phyloP scores from a whole-genome alignment of 1,139 yeast genomes.

The Saccharomyces hybrid region DNA sequence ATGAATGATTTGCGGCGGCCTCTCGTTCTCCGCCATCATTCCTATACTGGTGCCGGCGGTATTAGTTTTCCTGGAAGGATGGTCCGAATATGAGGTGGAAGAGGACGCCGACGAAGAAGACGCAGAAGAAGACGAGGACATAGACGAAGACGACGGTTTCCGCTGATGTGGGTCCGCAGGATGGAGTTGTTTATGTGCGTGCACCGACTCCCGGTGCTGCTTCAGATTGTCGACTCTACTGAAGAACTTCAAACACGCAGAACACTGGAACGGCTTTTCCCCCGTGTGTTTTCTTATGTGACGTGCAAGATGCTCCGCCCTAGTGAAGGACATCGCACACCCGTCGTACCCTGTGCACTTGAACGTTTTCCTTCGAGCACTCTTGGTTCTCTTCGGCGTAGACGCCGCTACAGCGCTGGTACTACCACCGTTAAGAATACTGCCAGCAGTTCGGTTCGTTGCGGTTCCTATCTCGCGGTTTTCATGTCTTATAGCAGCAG shows the following conservation, averaged over 20 bases:
- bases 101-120: slow-evolving; percentile 4
- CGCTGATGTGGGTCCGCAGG: neutral
- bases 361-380: slow-evolving; percentile 48
- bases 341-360: slow-evolving; percentile 88
- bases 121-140: slow-evolving; percentile 5
- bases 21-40: neutral
- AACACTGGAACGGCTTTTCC: slow-evolving; percentile 87
- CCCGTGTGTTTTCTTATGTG: slow-evolving; percentile 94
- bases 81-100: slow-evolving; percentile 48
- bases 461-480: neutral
- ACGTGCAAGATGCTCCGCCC: slow-evolving; percentile 86
- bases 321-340: slow-evolving; percentile 79
- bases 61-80: slow-evolving; percentile 31
- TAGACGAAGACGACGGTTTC: neutral
- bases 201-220: slow-evolving; percentile 94
- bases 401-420: neutral
- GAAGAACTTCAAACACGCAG: slow-evolving; percentile 70
- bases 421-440: neutral
- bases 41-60: neutral
- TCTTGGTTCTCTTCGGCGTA: neutral
- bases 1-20: neutral
- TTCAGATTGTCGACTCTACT: slow-evolving; percentile 81
- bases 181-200: slow-evolving; percentile 26
- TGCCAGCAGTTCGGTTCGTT: neutral
- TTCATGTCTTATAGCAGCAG: neutral